Base-by-base conservation (phyloP, 1,284 basidiomycete species). In the Moesziomyces globuligerus region DNA sequence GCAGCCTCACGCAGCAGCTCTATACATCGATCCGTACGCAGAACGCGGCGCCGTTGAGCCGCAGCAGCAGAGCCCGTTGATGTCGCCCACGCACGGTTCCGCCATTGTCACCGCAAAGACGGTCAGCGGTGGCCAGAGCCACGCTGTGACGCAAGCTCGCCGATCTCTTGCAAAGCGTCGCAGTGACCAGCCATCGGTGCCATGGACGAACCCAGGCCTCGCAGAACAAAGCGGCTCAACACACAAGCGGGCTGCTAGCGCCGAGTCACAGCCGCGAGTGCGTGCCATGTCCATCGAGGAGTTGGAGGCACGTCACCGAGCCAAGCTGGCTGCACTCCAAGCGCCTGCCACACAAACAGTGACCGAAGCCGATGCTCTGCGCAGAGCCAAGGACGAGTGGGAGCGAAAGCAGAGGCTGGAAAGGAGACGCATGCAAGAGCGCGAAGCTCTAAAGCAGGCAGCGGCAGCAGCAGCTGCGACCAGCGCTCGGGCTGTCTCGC, bases 251-350 rank as follows among this genome's bases (percentile, higher is more conserved):
- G 40, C 44, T 8, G 36, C 45, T 7, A 61, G 57, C 18, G 53
- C 43, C 28, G 68, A 60, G 9, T 26, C 49, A 15, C 26, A 11
- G 9, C 26, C 42, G 11, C 59, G 49, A 2, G 38, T 46, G 42
- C 59, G 52, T 13, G 54, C 61, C 44, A 66, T 74, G 67, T 67
- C 72, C 11, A 56, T 74, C 20, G 67, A 61, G n/a, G 72, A 70
- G 51, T 58, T 74, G 39, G 58, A 71, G 29, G 61, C 66, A 17
- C 48, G 67, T 7, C 72, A 74, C 23, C 66, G 67, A 15, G 59
- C 70, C 37, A 69, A 72, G 42, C 47, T 72, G 37, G 49, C 64
- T n/a, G 72, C 72, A 26, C 18, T 74, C 38, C 72, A 74, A 38
- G 54, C 54, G 11, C 72, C 72, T 3, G 62, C 64, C 7, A 72